Evolutionary conservation across 2,329 filamentous ascomycete genomes (phyloP).

Genomic region (Aaosphaeria pasadenensis): DNA sequence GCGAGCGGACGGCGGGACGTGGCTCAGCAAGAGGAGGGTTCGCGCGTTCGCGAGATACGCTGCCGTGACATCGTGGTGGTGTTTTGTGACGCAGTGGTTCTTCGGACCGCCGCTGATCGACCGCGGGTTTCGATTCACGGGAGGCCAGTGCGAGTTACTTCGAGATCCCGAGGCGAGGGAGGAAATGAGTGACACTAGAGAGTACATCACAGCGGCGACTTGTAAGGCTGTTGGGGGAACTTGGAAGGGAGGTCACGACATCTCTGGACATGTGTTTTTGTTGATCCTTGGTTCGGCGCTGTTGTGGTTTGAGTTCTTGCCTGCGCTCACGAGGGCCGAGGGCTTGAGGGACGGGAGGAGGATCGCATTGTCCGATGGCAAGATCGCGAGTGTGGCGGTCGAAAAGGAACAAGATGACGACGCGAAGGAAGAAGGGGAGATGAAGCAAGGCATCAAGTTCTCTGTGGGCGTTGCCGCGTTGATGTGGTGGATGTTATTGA

Average conservation of each 20-base stretch:
- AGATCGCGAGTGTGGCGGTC: constrained; percentile 48
- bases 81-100: constrained; percentile 91
- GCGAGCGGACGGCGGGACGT: constrained; percentile 31
- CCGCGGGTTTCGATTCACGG: constrained; percentile 81
- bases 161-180: constrained; percentile 48
- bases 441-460: constrained; percentile 54
- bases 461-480: constrained; percentile 61
- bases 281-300: constrained; percentile 81
- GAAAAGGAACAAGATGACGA: constrained; percentile 38
- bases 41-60: constrained; percentile 67
- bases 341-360: constrained; percentile 60
- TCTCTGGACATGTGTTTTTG: constrained; percentile 92
- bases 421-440: constrained; percentile 38
- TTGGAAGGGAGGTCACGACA: constrained; percentile 94
- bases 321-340: constrained; percentile 50
- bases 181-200: constrained; percentile 42
- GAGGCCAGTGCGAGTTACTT: constrained; percentile 73
- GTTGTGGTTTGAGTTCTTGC: constrained; percentile 75
- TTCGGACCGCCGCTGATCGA: constrained; percentile 91
- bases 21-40: constrained; percentile 41
- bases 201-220: constrained; percentile 68
- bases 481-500: constrained; percentile 93
- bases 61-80: constrained; percentile 74
- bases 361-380: constrained; percentile 65
- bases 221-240: constrained; percentile 79